These are phyloP conservation scores for Termitomyces sp. DNA, from an alignment of 768 basidiomycete genomes.

Conservation along the genomic window DNA sequence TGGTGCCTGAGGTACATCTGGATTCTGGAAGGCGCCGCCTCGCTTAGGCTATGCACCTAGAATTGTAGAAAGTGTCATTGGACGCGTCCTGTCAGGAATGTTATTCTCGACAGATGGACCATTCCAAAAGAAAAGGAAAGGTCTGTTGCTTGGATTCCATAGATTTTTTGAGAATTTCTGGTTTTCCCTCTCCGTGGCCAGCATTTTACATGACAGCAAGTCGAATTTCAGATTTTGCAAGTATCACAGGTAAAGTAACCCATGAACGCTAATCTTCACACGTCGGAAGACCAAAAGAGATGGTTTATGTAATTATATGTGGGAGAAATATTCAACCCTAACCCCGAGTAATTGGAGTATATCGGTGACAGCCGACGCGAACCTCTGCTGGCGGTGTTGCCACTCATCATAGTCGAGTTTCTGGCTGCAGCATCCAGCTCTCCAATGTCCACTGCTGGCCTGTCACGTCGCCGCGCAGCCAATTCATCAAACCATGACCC, in stretches of 20 bases:
- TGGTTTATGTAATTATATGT: too few species aligned
- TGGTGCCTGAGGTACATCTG: too few species aligned
- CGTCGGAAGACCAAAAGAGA: too few species aligned
- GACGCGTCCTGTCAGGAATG: background rate
- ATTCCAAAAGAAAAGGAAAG: background rate
- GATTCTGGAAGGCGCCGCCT: background rate
- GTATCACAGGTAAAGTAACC: too few species aligned
- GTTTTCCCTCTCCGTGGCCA: too few species aligned
- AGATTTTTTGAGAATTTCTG: too few species aligned
- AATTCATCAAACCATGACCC: conserved; percentile 28
- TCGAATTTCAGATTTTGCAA: too few species aligned
- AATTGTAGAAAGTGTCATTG: background rate
- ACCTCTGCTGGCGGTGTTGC: background rate
- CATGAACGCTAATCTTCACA: too few species aligned
- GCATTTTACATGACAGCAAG: too few species aligned
- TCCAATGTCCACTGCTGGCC: conserved; percentile 43
- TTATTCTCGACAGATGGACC: background rate
- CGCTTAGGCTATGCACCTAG: background rate
- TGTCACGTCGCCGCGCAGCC: conserved; percentile 54
- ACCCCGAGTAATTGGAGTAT: background rate
- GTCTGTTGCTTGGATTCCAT: too few species aligned
- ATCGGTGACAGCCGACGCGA: background rate
- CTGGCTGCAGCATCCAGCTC: background rate
- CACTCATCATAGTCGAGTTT: background rate
- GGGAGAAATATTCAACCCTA: background rate